Base-by-base conservation (phyloP, 805 yeast genomes). In the Cyberlindnera nakhonratchasimensis region DNA sequence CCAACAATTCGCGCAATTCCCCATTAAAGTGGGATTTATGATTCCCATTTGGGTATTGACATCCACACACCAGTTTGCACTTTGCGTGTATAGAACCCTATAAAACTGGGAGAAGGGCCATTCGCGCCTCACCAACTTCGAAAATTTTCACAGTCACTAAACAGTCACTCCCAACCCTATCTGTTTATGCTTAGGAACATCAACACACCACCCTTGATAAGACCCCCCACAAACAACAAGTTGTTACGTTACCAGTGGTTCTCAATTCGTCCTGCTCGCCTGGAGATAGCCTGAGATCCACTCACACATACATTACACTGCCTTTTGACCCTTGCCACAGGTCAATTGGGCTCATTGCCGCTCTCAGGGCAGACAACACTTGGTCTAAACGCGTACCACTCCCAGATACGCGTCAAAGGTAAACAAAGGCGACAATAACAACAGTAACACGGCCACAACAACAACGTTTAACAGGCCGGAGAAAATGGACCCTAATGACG, bases 91-190 rank as follows among this genome's bases (percentile, higher is more conserved):
- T 4, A 16, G 7, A 2, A 16, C 40, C 44, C 44, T 19, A 26
- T 6, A 2, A 28, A 32, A 42, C 22, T 18, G 37, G 34, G 41
- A 31, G 22, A 10, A 6, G 6, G 20, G 34, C 16, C 21, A n/a
- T 23, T 37, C 31, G 28, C 37, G 35, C 20, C 30, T 19, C 37
- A 29, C 13, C 13, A 14, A 39, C 34, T 26, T 21, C 12, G 45
- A 55, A 57, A 57, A 57, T 54, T 57, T 57, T 57, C 61, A 57
- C 59, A 57, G 59, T 57, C 61, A 55, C 61, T 55, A 40, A 51
- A 54, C 60, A 55, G 60, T 55, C 60, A 53, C 57, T 42, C 13
- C 21, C 40, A 44, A 16, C 42, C 40, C 33, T 40, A 42, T 41
- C 42, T 28, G 49, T 38, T 34, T 45, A 45, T 42, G 43, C 44